Evolutionary conservation across 139 green algal genomes (phyloP), one percentile per base, ranked within the genome.

Genomic region (Trebouxia sp.): DNA sequence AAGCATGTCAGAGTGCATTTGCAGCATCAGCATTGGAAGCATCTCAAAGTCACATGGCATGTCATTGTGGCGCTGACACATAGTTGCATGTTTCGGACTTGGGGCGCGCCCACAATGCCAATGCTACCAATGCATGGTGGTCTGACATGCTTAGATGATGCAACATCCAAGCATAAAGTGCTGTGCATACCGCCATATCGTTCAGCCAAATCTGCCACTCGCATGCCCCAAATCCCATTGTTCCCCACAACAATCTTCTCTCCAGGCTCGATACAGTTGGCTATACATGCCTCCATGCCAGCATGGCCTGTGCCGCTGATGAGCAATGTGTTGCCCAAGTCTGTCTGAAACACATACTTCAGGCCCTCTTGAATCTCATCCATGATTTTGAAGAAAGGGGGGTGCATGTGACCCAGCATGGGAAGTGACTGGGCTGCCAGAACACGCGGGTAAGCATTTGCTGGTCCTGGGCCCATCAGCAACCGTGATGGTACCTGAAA

Each of bases 361-460:
- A 98, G 93, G 32, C 95, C 95, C 53, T 94, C 85, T 70, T 93
- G 86, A 28, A 93, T 83, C 65, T 95, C 92, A 76, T 96, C 93
- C 94, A 98, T 98, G 80, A 97, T 96, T 77, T 94, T 93, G 51
- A 98, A 82, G 85, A 98, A 97, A 6, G 96, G 95, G 3, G 94
- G 95, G 84, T 98, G 95, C 81, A 86, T 88, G 79, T 81, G 56
- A 9, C 75, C 94, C 65, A 98, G 86, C n/a, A 98, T 87, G 0
- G 94, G 94, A 75, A 97, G 87, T 7, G 83, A 78, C 83, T 96
- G 91, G 0, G 93, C 92, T 12, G 85, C 85, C 69, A 97, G 89
- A 35, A 98, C 86, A 20, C 93, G 83, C 0, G 94, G 94, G 79
- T 97, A 77, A 8, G 92, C 90, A 76, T 97, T 98, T 53, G 90